These are phyloP conservation scores for Crinitomyces ghanaensis DNA, from an alignment of 805 yeast genomes.

Conservation along the genomic window DNA sequence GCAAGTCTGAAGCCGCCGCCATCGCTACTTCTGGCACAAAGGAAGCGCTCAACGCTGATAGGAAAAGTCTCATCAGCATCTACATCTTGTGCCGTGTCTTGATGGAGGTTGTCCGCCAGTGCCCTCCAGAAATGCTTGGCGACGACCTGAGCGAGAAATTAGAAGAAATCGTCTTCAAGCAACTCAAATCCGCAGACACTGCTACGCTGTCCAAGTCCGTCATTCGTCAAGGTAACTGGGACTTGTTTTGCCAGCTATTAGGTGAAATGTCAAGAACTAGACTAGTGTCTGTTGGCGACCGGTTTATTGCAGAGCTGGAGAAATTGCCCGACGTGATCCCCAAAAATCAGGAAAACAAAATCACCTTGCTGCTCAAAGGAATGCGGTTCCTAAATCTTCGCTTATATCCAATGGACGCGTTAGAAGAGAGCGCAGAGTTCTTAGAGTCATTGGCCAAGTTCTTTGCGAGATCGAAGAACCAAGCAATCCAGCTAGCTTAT, in stretches of 20 bases:
- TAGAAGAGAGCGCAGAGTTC: conserved; percentile 92
- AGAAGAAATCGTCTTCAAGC: conserved; percentile 89
- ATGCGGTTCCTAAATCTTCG: conserved; percentile 76
- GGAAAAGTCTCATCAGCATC: conserved; percentile 77
- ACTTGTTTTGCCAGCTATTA: conserved; percentile 71
- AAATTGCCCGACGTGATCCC: conserved; percentile 50
- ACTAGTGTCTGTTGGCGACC: conserved; percentile 79
- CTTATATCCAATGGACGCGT: conserved; percentile 75
- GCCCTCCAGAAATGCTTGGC: conserved; percentile 61
- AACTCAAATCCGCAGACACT: conserved; percentile 81
- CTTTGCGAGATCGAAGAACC: conserved; percentile 38
- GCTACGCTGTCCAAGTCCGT: conserved; percentile 48
- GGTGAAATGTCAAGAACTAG: conserved; percentile 85
- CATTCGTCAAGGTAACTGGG: conserved; percentile 89
- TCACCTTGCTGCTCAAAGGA: conserved; percentile 73
- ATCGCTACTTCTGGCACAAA: conserved; percentile 38
- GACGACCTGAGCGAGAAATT: conserved; percentile 71
- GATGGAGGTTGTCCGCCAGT: conserved; percentile 83
- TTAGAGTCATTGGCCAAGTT: conserved; percentile 78
- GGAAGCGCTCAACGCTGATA: conserved; percentile 71
- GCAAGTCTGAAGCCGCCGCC: conserved; percentile 77
- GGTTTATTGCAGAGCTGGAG: conserved; percentile 88
- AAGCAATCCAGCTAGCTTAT: conserved; percentile 51
- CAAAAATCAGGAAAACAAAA: conserved; percentile 44
- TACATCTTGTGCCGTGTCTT: conserved; percentile 83